These are phyloP conservation scores for Cytospora leucostoma DNA, from an alignment of 2,329 filamentous ascomycete species.

Conservation along the genomic window DNA sequence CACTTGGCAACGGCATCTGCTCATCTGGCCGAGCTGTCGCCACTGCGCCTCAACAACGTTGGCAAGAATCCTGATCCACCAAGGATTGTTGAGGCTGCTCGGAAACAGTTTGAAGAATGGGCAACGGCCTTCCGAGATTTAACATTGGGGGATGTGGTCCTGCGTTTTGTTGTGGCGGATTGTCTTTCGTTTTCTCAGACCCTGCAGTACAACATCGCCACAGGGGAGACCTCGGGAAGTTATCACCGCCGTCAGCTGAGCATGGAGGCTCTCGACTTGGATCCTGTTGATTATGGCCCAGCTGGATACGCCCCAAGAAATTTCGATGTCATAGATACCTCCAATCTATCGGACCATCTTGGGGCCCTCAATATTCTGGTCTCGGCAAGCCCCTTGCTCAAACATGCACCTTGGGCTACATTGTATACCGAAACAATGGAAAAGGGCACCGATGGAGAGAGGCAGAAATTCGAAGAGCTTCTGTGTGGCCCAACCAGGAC, in stretches of 20 bases:
- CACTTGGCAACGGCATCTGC: conserved; percentile 55
- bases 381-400: conserved; percentile 50
- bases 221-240: conserved; percentile 38
- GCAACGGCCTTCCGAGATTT: conserved; percentile 41
- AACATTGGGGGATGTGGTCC: conserved; percentile 32
- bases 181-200: conserved; percentile 54
- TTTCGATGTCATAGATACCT: conserved; percentile 61
- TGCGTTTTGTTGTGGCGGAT: conserved; percentile 53
- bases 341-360: conserved; percentile 46
- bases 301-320: conserved; percentile 38
- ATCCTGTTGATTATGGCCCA: conserved; percentile 43
- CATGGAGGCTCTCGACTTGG: conserved; percentile 43
- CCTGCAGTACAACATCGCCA: conserved; percentile 45
- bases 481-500: conserved; percentile 37
- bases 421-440: conserved; percentile 38
- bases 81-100: conserved; percentile 38
- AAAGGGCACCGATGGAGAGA: conserved; percentile 44
- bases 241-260: conserved; percentile 47
- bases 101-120: conserved; percentile 51
- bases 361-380: conserved; percentile 49
- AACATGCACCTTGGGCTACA: conserved; percentile 44
- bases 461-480: conserved; percentile 31
- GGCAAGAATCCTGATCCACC: background rate
- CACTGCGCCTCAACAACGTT: conserved; percentile 36
- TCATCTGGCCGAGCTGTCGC: conserved; percentile 41